phyloP scores from a whole-genome alignment of 305 asterid species.

The Coffea humblotiana region DNA sequence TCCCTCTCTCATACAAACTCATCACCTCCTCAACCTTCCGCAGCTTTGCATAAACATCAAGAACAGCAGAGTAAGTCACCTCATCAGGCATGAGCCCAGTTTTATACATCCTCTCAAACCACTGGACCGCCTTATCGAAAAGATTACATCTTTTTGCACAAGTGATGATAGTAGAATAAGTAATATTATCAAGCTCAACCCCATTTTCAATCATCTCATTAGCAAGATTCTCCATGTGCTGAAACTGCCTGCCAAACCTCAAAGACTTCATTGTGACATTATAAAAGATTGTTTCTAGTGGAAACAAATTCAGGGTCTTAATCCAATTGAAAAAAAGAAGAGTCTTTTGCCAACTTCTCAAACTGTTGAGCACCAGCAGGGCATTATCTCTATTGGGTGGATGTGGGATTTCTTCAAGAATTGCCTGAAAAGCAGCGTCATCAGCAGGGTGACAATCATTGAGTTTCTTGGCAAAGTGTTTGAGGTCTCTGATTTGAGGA shows the following conservation, averaged over 20 bases:
- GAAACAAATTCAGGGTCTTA: slow-evolving; percentile 55
- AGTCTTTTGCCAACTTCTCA: slow-evolving; percentile 69
- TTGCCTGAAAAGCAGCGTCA: slow-evolving; percentile 56
- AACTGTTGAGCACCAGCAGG: slow-evolving; percentile 62
- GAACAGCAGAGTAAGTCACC: slow-evolving; percentile 84
- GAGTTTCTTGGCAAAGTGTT: slow-evolving; percentile 59
- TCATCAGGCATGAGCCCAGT: slow-evolving; percentile 98
- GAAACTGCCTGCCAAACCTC: slow-evolving; percentile 83
- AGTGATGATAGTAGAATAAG: slow-evolving; percentile 84
- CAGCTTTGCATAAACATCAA: slow-evolving; percentile 85
- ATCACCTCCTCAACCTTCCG: slow-evolving; percentile 87
- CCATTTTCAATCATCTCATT: slow-evolving; percentile 76
- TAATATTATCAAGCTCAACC: slow-evolving; percentile 74
- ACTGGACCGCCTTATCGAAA: slow-evolving; percentile 83
- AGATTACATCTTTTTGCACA: slow-evolving; percentile 86
- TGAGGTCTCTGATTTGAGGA: slow-evolving; percentile 71
- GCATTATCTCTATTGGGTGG: slow-evolving; percentile 63
- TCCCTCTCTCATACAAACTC: slow-evolving; percentile 85
- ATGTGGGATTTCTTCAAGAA: slow-evolving; percentile 60
- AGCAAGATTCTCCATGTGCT: slow-evolving; percentile 71
- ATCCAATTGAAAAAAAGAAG: slow-evolving; percentile 79
- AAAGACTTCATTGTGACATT: slow-evolving; percentile 85
- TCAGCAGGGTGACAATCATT: slow-evolving; percentile 49
- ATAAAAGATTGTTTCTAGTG: slow-evolving; percentile 83
- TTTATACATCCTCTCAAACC: slow-evolving; percentile 96